Percentiles rank a stretch among this genome's conserved stretches.
These are phyloP conservation scores for Fragilaria radians DNA, from an alignment of 108 stramenopile species.

Conservation along the genomic window DNA sequence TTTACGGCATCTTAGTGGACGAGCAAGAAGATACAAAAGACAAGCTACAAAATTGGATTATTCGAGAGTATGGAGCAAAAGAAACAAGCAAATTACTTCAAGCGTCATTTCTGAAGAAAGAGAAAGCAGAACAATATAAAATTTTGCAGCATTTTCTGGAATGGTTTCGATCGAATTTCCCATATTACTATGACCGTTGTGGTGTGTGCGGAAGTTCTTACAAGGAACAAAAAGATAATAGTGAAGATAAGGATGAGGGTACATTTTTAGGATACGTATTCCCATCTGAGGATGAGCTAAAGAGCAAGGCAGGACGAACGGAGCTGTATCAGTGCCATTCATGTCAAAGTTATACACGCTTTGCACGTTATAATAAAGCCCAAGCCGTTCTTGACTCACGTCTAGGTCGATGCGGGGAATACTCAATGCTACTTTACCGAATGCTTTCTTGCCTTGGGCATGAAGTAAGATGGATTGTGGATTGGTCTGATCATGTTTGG, in stretches of 20 bases:
- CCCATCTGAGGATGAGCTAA: constrained; percentile 23
- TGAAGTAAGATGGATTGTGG: constrained; percentile 54
- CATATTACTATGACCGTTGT: constrained; percentile 57
- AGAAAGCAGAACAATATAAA: constrained; percentile 13
- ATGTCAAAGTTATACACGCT: constrained; percentile 44
- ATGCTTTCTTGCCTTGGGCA: constrained; percentile 43
- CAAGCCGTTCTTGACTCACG: constrained; percentile 25
- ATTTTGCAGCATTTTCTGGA: constrained; percentile 36
- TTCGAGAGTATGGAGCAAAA: constrained; percentile 38
- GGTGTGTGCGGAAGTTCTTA: constrained; percentile 41
- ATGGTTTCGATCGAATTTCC: constrained; percentile 53
- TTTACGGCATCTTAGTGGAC: constrained; percentile 44
- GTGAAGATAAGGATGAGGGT: constrained; percentile 16
- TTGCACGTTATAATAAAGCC: constrained; percentile 57
- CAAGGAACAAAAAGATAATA: constrained; percentile 25
- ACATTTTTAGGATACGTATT: constrained; percentile 54
- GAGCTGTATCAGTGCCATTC: constrained; percentile 54
- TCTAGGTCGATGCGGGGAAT: constrained; percentile 58
- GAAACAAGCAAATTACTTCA: constrained; percentile 24
- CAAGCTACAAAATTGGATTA: constrained; percentile 23
- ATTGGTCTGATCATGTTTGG: constrained; percentile 75
- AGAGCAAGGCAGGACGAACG: constrained; percentile 47
- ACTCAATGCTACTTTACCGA: constrained; percentile 50
- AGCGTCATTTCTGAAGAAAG: neutral
- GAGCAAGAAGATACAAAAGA: constrained; percentile 23